These are phyloP conservation scores for Zanthoxylum bungeanum DNA, from an alignment of 345 rosid species.

Conservation along the genomic window DNA sequence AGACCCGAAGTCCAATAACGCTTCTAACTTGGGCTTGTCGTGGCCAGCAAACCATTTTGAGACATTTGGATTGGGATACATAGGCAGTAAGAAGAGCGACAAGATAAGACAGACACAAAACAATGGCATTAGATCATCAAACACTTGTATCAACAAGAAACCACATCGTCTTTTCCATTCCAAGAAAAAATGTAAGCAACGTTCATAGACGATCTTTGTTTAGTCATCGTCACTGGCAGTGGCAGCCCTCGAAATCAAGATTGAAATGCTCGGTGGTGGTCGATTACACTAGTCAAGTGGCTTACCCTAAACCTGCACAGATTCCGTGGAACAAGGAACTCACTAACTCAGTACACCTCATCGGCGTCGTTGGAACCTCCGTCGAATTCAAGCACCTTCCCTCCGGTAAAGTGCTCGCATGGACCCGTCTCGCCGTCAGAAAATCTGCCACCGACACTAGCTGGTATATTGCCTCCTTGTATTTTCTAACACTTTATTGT, in stretches of 20 bases:
- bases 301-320: conserved; percentile 33
- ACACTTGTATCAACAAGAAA: conserved; percentile 17
- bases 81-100: background rate
- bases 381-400: conserved; percentile 54
- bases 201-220: conserved; percentile 8
- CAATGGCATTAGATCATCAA: conserved; percentile 32
- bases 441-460: conserved; percentile 47
- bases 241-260: background rate
- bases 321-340: conserved; percentile 63
- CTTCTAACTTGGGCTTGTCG: background rate
- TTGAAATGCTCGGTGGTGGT: conserved; percentile 37
- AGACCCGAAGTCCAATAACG: background rate
- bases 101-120: background rate
- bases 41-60: background rate
- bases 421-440: conserved; percentile 55
- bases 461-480: conserved; percentile 36
- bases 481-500: no score
- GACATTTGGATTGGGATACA: no score
- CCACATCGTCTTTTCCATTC: background rate
- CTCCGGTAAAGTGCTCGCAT: conserved; percentile 54
- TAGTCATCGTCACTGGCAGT: no score
- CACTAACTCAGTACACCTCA: conserved; percentile 48
- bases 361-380: conserved; percentile 47
- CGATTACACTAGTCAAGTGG: conserved; percentile 21
- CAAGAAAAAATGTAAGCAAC: conserved; percentile 9